Evolutionary conservation across 164 flowering plant species (phyloP).

Genomic region (Santalum album): DNA sequence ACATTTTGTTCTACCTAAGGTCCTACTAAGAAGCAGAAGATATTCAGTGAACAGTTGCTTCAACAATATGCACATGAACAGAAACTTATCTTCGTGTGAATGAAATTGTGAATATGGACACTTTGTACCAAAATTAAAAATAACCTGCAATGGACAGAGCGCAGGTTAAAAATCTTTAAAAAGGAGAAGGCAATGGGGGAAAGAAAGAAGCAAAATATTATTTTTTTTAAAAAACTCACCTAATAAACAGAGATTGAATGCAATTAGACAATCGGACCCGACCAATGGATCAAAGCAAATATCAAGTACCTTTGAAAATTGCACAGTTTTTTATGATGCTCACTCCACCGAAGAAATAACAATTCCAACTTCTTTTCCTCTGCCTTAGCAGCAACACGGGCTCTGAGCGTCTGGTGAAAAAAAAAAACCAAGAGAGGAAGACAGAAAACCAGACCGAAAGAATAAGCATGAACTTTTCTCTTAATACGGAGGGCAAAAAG

Average conservation of each 20-base stretch:
- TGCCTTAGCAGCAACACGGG: constrained; percentile 95
- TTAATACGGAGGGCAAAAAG: neutral
- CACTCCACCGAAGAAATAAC: constrained; percentile 93
- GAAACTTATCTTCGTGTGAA: constrained; percentile 97
- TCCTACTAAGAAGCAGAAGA: constrained; percentile 23
- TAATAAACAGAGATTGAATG: no score
- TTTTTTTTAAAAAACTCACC: no score
- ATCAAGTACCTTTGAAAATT: constrained; percentile 66
- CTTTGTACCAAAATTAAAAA: constrained; percentile 96
- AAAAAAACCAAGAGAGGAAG: neutral
- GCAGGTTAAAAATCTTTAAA: neutral
- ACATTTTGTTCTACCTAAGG: constrained; percentile 16
- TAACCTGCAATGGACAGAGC: constrained; percentile 70
- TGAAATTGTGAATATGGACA: constrained; percentile 95
- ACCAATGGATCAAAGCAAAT: no score
- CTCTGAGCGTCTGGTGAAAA: constrained; percentile 60
- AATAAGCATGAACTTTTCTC: neutral
- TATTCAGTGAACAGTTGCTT: constrained; percentile 25
- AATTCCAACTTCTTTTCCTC: constrained; percentile 96
- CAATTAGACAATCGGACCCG: no score
- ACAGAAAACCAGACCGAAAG: neutral
- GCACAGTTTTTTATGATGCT: constrained; percentile 86
- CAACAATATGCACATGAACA: constrained; percentile 55
- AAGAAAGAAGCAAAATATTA: no score
- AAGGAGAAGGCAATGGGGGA: neutral